phyloP scores from a whole-genome alignment of 371 early-diverging fungal species.

The Capillidium heterosporum region DNA sequence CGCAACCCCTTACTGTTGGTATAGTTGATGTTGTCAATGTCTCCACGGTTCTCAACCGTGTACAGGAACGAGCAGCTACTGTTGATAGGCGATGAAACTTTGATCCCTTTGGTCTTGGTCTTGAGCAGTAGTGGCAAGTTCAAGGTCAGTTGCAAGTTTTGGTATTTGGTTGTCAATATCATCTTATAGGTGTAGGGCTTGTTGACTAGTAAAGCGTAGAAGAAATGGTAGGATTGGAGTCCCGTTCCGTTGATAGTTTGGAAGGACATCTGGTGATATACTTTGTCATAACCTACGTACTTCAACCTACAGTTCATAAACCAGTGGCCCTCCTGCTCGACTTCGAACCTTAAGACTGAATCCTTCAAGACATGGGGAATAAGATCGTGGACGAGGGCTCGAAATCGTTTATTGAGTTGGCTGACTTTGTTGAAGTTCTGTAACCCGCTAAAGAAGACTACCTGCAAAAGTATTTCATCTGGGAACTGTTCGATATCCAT shows the following conservation, averaged over 20 bases:
- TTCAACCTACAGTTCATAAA: neutral
- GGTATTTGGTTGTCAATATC: neutral
- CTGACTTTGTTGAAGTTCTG: neutral
- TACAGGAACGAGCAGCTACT: neutral
- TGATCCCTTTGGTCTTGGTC: neutral
- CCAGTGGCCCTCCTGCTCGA: constrained; percentile 1
- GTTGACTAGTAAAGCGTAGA: neutral
- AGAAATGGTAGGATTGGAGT: neutral
- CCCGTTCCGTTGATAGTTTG: neutral
- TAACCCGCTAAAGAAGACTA: neutral
- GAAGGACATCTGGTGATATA: neutral
- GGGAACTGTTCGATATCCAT: neutral
- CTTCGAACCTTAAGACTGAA: neutral
- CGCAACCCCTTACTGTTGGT: neutral
- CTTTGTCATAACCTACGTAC: neutral
- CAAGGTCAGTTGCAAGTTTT: neutral
- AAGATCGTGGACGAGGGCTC: neutral
- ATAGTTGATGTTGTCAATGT: neutral
- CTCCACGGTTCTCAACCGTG: neutral
- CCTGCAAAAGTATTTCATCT: neutral
- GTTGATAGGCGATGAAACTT: neutral
- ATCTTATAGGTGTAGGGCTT: neutral
- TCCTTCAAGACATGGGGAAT: neutral
- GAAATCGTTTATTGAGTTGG: neutral
- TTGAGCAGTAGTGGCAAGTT: neutral